Base-by-base conservation (phyloP, 345 rosid genomes). In the Aquilaria yunnanensis region DNA sequence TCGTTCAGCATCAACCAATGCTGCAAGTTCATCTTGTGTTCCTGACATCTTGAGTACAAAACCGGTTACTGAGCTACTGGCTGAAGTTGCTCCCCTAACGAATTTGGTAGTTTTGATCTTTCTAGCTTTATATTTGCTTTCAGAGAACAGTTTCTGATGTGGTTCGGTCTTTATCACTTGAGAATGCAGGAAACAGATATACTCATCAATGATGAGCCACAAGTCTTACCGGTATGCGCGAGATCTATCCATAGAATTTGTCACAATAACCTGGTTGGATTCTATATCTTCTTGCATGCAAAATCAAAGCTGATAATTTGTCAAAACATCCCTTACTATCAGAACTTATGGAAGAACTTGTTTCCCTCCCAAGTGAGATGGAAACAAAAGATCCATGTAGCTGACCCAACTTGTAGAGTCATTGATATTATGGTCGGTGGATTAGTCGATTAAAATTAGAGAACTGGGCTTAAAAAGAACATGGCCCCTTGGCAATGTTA, bases 21-120 rank as follows among this genome's bases (percentile, higher is more conserved):
- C 78, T 57, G 92, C 88, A 56, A 94, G 99, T 77, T 94, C 97
- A 66, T 92, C 98, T 73, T 85, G 87, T 70, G 73, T 86, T 65
- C 85, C 81, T 61, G 77, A 78, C 67, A 51, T 81, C 67, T 78
- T 83, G 62, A 67, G 73, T 12, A 61, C 77, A 16, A 88, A 81
- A 75, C 90, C 92, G 67, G 86, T 88, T 14, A 63, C 59, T 52
- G 85, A 82, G 68, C 89, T 88, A 67, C 81, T 93, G 54, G 76
- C 81, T 63, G 90, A 83, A 77, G 82, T 75, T 66, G 76, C 62
- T 16, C 87, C 87, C 16, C 71, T 64, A 56, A 64, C 72, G 50
- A 61, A 63, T 62, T 57, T 70, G n/a, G 84, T 73, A 64, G 78
- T 75, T 64, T 48, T 74, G 53, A 56, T 65, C 71, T 52, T 64